Evolutionary conservation across 2,329 filamentous ascomycete genomes (phyloP).

Genomic region (Tothia fuscella): DNA sequence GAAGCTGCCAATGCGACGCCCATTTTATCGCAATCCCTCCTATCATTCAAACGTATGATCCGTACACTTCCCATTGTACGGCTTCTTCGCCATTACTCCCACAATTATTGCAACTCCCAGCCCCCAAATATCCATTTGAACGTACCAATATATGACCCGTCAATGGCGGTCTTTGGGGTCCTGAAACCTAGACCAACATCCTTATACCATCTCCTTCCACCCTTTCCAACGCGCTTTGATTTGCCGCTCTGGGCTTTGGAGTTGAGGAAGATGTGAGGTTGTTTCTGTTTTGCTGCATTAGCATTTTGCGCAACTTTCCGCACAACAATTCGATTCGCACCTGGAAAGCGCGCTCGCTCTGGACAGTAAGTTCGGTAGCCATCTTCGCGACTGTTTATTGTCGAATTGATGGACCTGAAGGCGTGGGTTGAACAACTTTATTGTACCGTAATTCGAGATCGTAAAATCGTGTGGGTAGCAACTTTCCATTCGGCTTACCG

Average conservation of each 20-base stretch:
- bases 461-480: no score
- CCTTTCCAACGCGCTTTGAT: constrained; percentile 72
- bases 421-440: no score
- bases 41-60: no score
- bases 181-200: constrained; percentile 98
- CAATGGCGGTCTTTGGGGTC: constrained; percentile 97
- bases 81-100: not conserved
- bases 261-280: constrained; percentile 99
- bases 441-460: no score
- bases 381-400: no score
- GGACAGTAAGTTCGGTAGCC: constrained; percentile 51
- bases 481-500: no score
- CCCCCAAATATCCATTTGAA: no score
- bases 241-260: constrained; percentile 78
- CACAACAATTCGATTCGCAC: no score
- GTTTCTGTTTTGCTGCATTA: no score
- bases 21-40: not conserved
- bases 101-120: not conserved
- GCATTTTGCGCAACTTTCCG: not conserved
- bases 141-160: constrained; percentile 98
- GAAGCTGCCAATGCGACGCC: no score
- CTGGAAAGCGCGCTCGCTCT: constrained; percentile 99
- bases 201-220: constrained; percentile 96
- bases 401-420: no score
- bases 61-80: no score